Base-by-base conservation (phyloP, 768 basidiomycete species). In the Lactarius quietus region DNA sequence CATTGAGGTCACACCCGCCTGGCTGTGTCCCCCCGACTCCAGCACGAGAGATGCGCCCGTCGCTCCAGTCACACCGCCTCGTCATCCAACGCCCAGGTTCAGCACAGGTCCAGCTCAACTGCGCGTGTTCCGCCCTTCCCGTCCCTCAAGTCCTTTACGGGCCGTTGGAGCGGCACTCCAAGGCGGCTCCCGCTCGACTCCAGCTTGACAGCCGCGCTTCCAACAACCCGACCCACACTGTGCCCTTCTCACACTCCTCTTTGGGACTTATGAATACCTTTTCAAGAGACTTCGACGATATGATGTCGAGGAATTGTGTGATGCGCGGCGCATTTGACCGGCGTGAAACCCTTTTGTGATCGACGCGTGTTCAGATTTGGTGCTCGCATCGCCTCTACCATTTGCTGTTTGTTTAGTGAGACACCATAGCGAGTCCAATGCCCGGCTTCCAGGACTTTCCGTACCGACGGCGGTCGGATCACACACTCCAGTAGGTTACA, bases 381-480 rank as follows among this genome's bases (percentile, higher is more conserved):
- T 61, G 45, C 31, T 17, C 23, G 45, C 31, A 61, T 65, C 64
- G 55, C 64, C 64, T 65, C 64, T 57, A 31, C 6, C 20, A 28
- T 59, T 48, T n/a, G n/a, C 43, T 33, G 20, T 23, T 23, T 45
- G 43, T 12, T 45, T 48, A 41, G 17, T 39, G 12, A 36, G 41
- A 48, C 53, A 36, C 43, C 10, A 15, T 35, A 35, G 57, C 63
- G 36, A 26, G 51, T 29, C 26, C 28, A 64, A 43, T 51, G 43
- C 54, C 58, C 63, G 63, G 63, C 52, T 45, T 29, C 52, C 6
- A 38, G 59, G 53, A n/a, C 18, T n/a, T 41, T 15, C 33, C 35
- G 10, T 36, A 4, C 57, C 38, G 31, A 38, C 20, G 52, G 20
- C 52, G 52, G n/a, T 54, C 63, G 53, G 58, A 43, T 60, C 45